Base-by-base conservation (phyloP, 768 basidiomycete species). In the Lactarius hengduanensis region DNA sequence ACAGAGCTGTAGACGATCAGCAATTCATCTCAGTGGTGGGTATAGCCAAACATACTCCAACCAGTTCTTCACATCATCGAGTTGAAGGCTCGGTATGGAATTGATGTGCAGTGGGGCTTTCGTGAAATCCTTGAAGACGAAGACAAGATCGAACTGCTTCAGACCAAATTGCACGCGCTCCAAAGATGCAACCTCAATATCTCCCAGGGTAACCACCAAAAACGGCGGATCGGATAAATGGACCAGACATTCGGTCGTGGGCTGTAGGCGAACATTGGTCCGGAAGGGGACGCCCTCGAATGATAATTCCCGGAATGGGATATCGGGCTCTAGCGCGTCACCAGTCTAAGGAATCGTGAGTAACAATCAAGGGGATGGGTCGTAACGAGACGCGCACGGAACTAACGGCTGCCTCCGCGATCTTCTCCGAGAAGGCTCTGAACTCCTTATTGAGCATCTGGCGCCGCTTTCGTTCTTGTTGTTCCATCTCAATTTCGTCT, bases 21-120 rank as follows among this genome's bases (percentile, higher is more conserved):
- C 70, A 60, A 60, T 41, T 16, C 20, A 45, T 63, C 28, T 34
- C 61, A n/a, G 20, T 41, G 7, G 55, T n/a, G 41, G 43, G 62
- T 60, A 56, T 56, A 16, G 50, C 30, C 61, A 8, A 15, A 80
- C 93, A 70, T 75, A 98, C 94, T 99, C 95, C 26, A 99, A 84
- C 97, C 97, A 99, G 73, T 97, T 96, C 79, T 98, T 98, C 69
- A 99, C 96, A 71, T 96, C 95, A 73, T 99, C 97, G 73, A 98
- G 85, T 71, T 94, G 90, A 2, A 86, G 79, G 63, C 85, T 91
- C 28, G 92, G 94, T 70, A 99, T 96, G 0, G 95, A 95, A 75
- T 99, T 98, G 80, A 98, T 94, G 73, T 98, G 97, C 11, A 98
- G 82, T 0, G 96, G 96, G 3, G 89, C 68, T 73, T 92, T 92